phyloP scores from a whole-genome alignment of 352 stramenopile species.

The Pythium coloratum region DNA sequence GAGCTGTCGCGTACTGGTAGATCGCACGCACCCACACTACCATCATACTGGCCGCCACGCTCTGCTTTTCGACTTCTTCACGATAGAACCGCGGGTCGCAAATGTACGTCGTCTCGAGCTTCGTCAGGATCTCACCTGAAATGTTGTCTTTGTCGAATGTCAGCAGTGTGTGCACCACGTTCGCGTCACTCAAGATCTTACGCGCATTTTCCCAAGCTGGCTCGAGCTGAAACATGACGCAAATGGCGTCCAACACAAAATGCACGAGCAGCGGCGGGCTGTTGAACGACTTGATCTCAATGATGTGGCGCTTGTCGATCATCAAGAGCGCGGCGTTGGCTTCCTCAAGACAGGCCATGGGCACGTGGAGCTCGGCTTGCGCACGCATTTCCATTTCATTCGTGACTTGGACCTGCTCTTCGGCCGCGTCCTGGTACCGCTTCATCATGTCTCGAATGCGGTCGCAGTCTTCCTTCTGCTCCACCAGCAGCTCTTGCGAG shows the following conservation, averaged over 20 bases:
- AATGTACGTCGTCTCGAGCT: constrained; percentile 52
- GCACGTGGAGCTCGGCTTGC: constrained; percentile 54
- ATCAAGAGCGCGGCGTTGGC: constrained; percentile 58
- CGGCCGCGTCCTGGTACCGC: constrained; percentile 51
- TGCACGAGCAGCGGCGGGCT: constrained; percentile 70
- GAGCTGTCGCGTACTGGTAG: constrained; percentile 53
- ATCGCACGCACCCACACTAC: constrained; percentile 74
- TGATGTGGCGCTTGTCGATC: constrained; percentile 72
- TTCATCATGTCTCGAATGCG: constrained; percentile 58
- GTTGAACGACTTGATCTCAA: constrained; percentile 86
- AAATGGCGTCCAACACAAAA: constrained; percentile 69
- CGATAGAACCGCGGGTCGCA: constrained; percentile 52
- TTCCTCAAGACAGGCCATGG: constrained; percentile 65
- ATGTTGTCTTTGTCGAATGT: constrained; percentile 77
- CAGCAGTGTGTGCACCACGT: constrained; percentile 70
- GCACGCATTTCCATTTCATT: constrained; percentile 64
- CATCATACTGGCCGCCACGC: constrained; percentile 75
- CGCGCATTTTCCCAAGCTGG: constrained; percentile 74
- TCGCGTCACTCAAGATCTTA: constrained; percentile 58
- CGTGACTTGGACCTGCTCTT: constrained; percentile 64
- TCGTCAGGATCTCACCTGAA: constrained; percentile 33
- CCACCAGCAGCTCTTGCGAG: constrained; percentile 27
- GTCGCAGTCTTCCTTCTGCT: constrained; percentile 49
- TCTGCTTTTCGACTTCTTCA: constrained; percentile 77
- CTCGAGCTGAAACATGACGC: constrained; percentile 69